These are phyloP conservation scores for Alternaria alternata DNA, from an alignment of 2,329 filamentous ascomycete species.

Conservation along the genomic window DNA sequence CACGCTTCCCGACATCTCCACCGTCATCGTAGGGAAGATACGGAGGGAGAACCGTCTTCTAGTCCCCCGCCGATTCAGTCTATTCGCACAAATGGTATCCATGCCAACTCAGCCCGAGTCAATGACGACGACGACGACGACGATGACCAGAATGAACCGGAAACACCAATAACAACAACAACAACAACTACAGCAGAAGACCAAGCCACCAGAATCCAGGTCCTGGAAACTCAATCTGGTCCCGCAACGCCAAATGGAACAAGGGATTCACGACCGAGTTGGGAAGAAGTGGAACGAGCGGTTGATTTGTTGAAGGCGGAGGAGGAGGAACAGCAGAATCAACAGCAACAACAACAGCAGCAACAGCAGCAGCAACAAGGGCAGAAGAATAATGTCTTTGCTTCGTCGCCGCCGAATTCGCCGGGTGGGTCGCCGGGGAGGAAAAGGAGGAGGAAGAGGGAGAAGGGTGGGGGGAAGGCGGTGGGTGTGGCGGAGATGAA, in stretches of 20 bases:
- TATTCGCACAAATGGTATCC: not conserved
- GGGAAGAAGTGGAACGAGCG: constrained; percentile 49
- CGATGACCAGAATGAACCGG: not conserved
- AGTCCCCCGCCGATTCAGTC: not conserved
- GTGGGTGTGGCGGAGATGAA: constrained; percentile 30
- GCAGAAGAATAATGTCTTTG: not conserved
- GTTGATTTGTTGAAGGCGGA: constrained; percentile 45
- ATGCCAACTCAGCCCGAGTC: accelerated
- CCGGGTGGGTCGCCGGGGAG: not conserved
- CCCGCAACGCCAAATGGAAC: constrained; percentile 55
- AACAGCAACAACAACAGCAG: too few relatives aligned
- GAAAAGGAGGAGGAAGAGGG: not conserved
- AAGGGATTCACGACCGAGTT: constrained; percentile 48
- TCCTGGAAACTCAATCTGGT: constrained; percentile 53
- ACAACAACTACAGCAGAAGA: constrained; percentile 23
- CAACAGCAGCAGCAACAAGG: not conserved
- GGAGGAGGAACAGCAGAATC: constrained; percentile 21
- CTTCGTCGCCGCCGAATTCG: not conserved
- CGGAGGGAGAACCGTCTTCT: not conserved
- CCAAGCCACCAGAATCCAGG: constrained; percentile 39
- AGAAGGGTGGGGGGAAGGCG: constrained; percentile 5
- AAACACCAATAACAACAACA: constrained; percentile 6
- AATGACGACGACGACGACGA: too few relatives aligned
- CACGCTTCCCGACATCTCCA: too few relatives aligned
- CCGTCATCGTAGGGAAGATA: not conserved